Conservation (phyloP, 768 basidiomycete species). For the Kwoniella pini region DNA sequence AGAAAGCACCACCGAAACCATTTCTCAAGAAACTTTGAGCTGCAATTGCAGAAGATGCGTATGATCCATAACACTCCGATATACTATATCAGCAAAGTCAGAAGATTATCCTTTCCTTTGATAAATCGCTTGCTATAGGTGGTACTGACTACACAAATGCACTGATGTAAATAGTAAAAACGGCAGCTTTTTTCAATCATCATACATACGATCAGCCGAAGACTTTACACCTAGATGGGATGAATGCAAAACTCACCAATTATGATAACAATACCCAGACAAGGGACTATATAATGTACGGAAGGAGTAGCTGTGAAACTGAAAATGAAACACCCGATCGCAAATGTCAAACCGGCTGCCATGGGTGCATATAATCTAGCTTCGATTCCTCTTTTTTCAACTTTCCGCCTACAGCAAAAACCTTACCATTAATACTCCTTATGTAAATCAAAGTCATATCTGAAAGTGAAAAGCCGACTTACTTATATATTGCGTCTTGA, state of each 20-base stretch:
- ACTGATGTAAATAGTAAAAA: slow-evolving; percentile 23
- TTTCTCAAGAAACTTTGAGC: slow-evolving; percentile 66
- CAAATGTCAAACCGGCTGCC: slow-evolving; percentile 44
- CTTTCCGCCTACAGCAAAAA: slow-evolving; percentile 33
- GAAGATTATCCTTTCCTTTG: background rate
- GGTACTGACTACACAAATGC: slow-evolving; percentile 58
- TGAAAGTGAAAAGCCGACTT: background rate
- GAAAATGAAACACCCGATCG: slow-evolving; percentile 62
- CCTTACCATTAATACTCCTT: no score
- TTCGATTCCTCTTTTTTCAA: slow-evolving; percentile 46
- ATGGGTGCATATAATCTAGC: slow-evolving; percentile 51
- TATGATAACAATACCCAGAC: slow-evolving; percentile 62
- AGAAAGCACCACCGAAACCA: slow-evolving; percentile 58
- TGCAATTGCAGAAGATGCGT: slow-evolving; percentile 69
- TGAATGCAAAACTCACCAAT: slow-evolving; percentile 42
- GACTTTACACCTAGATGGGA: no score
- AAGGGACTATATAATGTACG: slow-evolving; percentile 66
- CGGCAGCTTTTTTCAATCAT: no score
- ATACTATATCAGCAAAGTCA: slow-evolving; percentile 43
- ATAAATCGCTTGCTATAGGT: background rate
- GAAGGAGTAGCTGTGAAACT: slow-evolving; percentile 64
- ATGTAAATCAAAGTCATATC: background rate
- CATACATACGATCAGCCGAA: no score
- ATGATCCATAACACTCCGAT: slow-evolving; percentile 64
- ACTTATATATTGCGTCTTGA: slow-evolving; percentile 49